These are phyloP conservation scores for Termitomyces titanicus DNA, from an alignment of 768 basidiomycete species.

Conservation along the genomic window DNA sequence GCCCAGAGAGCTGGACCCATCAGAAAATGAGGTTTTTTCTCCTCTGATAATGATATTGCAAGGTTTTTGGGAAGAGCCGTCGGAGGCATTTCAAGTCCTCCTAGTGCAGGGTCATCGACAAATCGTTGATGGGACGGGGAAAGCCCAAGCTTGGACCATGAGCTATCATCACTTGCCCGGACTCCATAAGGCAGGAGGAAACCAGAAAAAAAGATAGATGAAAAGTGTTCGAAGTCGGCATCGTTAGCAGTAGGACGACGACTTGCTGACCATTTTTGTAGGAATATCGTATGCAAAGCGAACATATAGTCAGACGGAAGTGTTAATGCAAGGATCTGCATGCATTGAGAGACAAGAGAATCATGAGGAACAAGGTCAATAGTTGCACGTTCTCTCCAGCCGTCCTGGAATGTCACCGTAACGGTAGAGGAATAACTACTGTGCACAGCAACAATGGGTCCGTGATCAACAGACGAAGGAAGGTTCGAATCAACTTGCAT, in stretches of 20 bases:
- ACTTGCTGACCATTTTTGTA: slow-evolving; percentile 51
- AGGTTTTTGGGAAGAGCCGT: slow-evolving; percentile 17
- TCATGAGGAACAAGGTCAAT: slow-evolving; percentile 58
- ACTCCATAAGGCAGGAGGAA: slow-evolving; percentile 35
- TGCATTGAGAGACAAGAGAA: slow-evolving; percentile 50
- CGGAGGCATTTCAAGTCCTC: slow-evolving; percentile 33
- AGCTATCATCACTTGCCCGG: slow-evolving; percentile 15
- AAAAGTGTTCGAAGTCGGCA: slow-evolving; percentile 57
- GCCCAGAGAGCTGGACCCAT: slow-evolving; percentile 64
- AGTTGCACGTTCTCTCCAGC: slow-evolving; percentile 39
- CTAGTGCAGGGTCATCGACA: slow-evolving; percentile 57
- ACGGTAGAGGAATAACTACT: slow-evolving; percentile 49
- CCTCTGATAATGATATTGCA: slow-evolving; percentile 13
- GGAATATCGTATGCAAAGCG: slow-evolving; percentile 49
- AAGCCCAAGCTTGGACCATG: slow-evolving; percentile 48
- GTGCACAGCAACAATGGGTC: slow-evolving; percentile 39
- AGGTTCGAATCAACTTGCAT: slow-evolving; percentile 20
- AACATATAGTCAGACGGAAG: slow-evolving; percentile 57
- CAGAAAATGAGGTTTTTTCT: slow-evolving; percentile 35
- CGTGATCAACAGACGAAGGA: slow-evolving; percentile 20
- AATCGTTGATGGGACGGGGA: slow-evolving; percentile 46
- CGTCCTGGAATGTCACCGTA: slow-evolving; percentile 51
- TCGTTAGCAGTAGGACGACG: slow-evolving; percentile 39
- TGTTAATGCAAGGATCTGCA: slow-evolving; percentile 60
- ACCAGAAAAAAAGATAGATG: slow-evolving; percentile 43